Conservation (phyloP, 1,139 yeast genomes). For the Candida freyschussii region DNA sequence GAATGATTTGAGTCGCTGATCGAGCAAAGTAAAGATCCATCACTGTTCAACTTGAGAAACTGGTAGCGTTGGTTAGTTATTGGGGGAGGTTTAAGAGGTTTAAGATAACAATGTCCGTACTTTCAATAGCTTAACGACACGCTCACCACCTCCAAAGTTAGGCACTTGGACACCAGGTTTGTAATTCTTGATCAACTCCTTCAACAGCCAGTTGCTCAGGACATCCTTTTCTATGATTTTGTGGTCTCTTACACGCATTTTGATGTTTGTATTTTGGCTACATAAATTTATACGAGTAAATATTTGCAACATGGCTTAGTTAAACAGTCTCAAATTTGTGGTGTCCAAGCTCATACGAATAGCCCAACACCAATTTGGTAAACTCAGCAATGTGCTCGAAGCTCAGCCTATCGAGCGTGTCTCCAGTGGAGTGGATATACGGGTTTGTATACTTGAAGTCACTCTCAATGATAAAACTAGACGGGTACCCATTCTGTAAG, state of each 20-base stretch:
- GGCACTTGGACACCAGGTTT: too few species aligned
- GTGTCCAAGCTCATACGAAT: conserved; percentile 58
- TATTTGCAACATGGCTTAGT: too few species aligned
- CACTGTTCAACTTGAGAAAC: conserved; percentile 4
- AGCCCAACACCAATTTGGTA: conserved; percentile 67
- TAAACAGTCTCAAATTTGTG: conserved; percentile 25
- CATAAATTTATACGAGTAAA: too few species aligned
- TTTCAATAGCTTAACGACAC: too few species aligned
- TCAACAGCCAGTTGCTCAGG: conserved; percentile 2
- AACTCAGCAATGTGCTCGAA: conserved; percentile 77
- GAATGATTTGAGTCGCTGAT: conserved; percentile 9
- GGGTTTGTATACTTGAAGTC: conserved; percentile 59
- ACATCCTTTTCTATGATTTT: conserved; percentile 5
- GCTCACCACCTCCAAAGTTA: too few species aligned
- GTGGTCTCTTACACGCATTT: conserved; percentile 1
- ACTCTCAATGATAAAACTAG: conserved; percentile 77
- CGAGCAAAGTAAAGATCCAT: conserved; percentile 7
- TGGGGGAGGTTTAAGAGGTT: background rate
- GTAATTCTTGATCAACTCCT: background rate
- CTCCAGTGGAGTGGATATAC: conserved; percentile 71
- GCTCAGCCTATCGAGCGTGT: conserved; percentile 76
- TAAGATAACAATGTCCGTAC: too few species aligned
- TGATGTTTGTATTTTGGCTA: too few species aligned
- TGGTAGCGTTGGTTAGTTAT: background rate
- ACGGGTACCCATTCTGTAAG: conserved; percentile 74